Conservation (phyloP, 805 yeast genomes). For the Candida peoriensis region DNA sequence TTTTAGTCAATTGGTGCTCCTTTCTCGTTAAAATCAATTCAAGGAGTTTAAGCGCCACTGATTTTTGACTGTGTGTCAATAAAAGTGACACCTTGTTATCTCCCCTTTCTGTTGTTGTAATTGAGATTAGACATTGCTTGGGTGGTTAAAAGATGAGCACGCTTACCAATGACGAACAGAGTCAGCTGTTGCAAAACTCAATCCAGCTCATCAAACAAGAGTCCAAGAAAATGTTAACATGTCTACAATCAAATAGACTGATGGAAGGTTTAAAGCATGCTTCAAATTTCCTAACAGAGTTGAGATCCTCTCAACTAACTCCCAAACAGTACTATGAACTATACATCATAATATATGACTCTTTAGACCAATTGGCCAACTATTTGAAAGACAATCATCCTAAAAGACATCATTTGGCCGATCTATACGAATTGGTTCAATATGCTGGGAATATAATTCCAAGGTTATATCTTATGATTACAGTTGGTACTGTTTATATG, state of each 20-base stretch:
- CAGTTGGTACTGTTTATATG: conserved; percentile 89
- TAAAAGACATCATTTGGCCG: conserved; percentile 73
- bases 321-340: conserved; percentile 94
- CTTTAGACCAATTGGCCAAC: conserved; percentile 60
- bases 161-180: conserved; percentile 25
- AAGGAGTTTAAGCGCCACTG: no score
- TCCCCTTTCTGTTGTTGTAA: no score
- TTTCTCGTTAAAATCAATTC: no score
- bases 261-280: conserved; percentile 90
- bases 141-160: conserved; percentile 1
- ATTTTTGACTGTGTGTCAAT: no score
- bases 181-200: conserved; percentile 37
- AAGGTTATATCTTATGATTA: conserved; percentile 87
- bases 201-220: conserved; percentile 59
- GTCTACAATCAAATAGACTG: conserved; percentile 62
- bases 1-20: no score
- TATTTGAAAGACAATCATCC: conserved; percentile 66
- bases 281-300: conserved; percentile 72
- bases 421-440: conserved; percentile 90
- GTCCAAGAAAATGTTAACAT: conserved; percentile 67
- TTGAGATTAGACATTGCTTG: no score
- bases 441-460: conserved; percentile 94
- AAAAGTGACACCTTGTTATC: no score
- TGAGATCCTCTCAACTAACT: conserved; percentile 66
- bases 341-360: conserved; percentile 79